These are phyloP conservation scores for Rhodotorula sp. DNA, from an alignment of 1,284 basidiomycete genomes.

Conservation along the genomic window DNA sequence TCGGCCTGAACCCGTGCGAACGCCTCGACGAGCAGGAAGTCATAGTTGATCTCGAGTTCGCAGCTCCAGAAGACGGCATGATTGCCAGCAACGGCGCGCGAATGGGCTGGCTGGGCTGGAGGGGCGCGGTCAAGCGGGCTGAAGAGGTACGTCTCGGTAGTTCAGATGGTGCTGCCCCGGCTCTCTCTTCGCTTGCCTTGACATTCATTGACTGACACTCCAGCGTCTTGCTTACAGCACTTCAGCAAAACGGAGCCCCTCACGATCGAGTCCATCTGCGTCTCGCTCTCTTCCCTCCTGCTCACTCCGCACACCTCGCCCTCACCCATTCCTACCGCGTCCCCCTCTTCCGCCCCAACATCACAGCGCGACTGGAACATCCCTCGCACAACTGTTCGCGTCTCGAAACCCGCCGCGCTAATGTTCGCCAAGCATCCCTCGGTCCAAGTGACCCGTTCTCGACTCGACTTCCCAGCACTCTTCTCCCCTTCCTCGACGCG, in stretches of 20 bases:
- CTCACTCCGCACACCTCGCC: slow-evolving; percentile 26
- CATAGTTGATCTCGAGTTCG: slow-evolving; percentile 60
- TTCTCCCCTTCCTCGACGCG: slow-evolving; percentile 35
- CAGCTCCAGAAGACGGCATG: slow-evolving; percentile 38
- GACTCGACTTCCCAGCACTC: slow-evolving; percentile 43
- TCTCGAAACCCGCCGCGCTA: slow-evolving; percentile 73
- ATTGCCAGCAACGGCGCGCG: slow-evolving; percentile 38
- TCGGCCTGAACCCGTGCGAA: slow-evolving; percentile 74
- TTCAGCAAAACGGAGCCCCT: slow-evolving; percentile 59
- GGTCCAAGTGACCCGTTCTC: slow-evolving; percentile 61
- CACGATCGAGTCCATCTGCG: slow-evolving; percentile 72
- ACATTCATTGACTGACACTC: too few species aligned
- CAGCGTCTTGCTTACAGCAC: slow-evolving; percentile 44
- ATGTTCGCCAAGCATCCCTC: slow-evolving; percentile 66
- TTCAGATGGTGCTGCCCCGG: too few species aligned
- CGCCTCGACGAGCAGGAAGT: slow-evolving; percentile 67
- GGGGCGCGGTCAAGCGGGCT: slow-evolving; percentile 51
- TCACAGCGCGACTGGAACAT: slow-evolving; percentile 31
- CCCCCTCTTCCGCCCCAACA: slow-evolving; percentile 44
- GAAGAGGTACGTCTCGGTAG: slow-evolving; percentile 51
- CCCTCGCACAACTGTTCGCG: slow-evolving; percentile 58
- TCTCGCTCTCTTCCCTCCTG: slow-evolving; percentile 58
- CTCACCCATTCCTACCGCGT: slow-evolving; percentile 19
- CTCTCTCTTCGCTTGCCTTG: too few species aligned
- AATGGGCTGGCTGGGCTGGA: slow-evolving; percentile 51